Base-by-base conservation (phyloP, 208 protist species). In the Polymyxa betae region DNA sequence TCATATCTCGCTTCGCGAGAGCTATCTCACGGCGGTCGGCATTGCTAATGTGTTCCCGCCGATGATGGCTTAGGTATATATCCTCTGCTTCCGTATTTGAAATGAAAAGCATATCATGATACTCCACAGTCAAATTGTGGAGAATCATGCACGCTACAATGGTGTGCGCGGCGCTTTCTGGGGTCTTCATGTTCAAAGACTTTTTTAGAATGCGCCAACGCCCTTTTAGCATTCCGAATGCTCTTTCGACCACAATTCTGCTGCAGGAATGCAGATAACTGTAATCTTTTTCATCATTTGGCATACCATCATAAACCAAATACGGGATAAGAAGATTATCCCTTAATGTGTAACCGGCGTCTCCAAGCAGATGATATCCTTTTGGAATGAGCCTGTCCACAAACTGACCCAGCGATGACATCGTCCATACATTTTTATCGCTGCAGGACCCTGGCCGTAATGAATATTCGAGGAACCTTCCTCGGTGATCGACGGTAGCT, bases 371-470 rank as follows among this genome's bases (percentile, higher is more conserved):
- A 29, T 66, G 54, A 16, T 32, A 32, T 16, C 54, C 54, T 29
- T 66, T 66, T 16, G 54, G 54, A 16, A 66, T 16, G 16, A 66
- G n/a, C n/a, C n/a, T n/a, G n/a, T n/a, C n/a, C n/a, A n/a, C n/a
- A n/a, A 60, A 60, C 24, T 24, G 49, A 60, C 49, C 49, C 24
- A 43, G 40, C 5, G 16, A 38, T 12, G 35, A 82, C 40, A 82
- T 82, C 40, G 5, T 82, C 72, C 72, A 82, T 5, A 82, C 72
- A n/a, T 82, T 82, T 82, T 82, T 82, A n/a, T 82, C 72, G n/a
- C 72, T 82, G 72, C 72, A 82, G 5, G 72, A 82, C 72, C 72
- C 72, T 40, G 72, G 72, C 35, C 72, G 72, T 12, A 82, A 82
- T 35, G 72, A 82, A 43, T 82, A 82, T n/a, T 82, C 72, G 5